A percentile compares a stretch with the other conserved stretches of the same genome.
Evolutionary conservation across 169 alveolate species (phyloP).

Genomic region (Plasmodium sp.): DNA sequence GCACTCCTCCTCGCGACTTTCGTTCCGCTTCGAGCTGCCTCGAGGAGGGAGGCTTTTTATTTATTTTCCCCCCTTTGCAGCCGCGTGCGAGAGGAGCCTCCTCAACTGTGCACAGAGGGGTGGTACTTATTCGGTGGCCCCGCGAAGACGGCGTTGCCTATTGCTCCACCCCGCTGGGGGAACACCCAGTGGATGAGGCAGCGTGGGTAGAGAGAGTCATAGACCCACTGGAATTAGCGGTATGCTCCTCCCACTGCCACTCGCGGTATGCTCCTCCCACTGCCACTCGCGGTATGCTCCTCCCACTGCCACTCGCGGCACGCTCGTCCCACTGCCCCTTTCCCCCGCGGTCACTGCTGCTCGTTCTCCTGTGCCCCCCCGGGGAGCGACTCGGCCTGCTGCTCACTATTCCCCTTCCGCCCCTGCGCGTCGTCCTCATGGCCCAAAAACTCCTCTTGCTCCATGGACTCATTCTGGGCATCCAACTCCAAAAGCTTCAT

Average conservation of each 20-base stretch:
- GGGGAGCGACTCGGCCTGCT: neutral
- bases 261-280: neutral
- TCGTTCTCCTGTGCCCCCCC: neutral
- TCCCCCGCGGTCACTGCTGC: neutral
- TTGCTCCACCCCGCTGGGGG: neutral
- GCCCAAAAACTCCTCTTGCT: neutral
- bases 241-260: neutral
- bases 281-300: neutral
- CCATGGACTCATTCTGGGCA: neutral
- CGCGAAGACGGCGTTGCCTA: neutral
- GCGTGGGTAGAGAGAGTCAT: neutral
- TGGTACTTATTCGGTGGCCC: neutral
- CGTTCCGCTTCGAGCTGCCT: neutral
- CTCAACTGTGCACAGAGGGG: neutral
- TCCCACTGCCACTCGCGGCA: neutral
- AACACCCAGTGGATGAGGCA: neutral
- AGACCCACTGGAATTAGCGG: neutral
- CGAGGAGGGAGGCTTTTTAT: neutral
- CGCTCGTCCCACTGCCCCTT: neutral
- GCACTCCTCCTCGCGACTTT: neutral
- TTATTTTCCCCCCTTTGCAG: neutral
- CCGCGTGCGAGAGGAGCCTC: neutral
- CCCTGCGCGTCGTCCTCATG: neutral
- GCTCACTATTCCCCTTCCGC: neutral
- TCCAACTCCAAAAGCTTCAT: slow-evolving; percentile 32